These are phyloP conservation scores for Candida golubevii DNA, from an alignment of 805 yeast genomes.

Conservation along the genomic window DNA sequence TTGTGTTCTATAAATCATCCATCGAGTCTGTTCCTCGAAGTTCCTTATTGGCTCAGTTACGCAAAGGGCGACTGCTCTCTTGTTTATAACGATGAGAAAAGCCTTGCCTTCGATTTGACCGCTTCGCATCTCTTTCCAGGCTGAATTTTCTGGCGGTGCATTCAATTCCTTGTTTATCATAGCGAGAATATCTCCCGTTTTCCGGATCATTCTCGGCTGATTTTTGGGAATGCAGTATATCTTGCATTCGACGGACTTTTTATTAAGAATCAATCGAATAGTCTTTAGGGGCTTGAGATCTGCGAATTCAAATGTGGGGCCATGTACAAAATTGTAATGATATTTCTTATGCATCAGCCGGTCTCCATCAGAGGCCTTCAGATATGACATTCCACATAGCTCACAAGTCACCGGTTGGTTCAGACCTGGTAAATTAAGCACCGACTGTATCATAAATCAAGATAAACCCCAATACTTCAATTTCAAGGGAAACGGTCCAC, in stretches of 20 bases:
- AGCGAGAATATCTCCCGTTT: constrained; percentile 34
- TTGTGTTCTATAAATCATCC: constrained; percentile 58
- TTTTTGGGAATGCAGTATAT: constrained; percentile 22
- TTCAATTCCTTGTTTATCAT: constrained; percentile 57
- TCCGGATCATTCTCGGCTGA: constrained; percentile 20
- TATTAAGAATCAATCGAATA: constrained; percentile 9
- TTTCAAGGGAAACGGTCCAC: no score
- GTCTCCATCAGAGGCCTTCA: constrained; percentile 39
- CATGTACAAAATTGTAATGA: constrained; percentile 47
- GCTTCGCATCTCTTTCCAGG: constrained; percentile 24
- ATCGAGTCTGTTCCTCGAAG: constrained; percentile 36
- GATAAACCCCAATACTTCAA: no score
- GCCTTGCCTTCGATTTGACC: constrained; percentile 22
- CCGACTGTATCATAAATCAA: constrained; percentile 10
- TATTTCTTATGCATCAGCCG: constrained; percentile 45
- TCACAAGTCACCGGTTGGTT: constrained; percentile 32
- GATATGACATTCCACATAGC: constrained; percentile 53
- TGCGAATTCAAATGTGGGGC: constrained; percentile 43
- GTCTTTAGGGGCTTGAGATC: constrained; percentile 27
- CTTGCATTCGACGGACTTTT: constrained; percentile 12
- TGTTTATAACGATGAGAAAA: constrained; percentile 45
- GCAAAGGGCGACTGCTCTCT: constrained; percentile 51
- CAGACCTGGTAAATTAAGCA: constrained; percentile 5
- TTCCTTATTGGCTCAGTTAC: constrained; percentile 44
- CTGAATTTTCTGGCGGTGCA: constrained; percentile 42